Conservation (phyloP, 441 rosid species). For the Adansonia gregorii region DNA sequence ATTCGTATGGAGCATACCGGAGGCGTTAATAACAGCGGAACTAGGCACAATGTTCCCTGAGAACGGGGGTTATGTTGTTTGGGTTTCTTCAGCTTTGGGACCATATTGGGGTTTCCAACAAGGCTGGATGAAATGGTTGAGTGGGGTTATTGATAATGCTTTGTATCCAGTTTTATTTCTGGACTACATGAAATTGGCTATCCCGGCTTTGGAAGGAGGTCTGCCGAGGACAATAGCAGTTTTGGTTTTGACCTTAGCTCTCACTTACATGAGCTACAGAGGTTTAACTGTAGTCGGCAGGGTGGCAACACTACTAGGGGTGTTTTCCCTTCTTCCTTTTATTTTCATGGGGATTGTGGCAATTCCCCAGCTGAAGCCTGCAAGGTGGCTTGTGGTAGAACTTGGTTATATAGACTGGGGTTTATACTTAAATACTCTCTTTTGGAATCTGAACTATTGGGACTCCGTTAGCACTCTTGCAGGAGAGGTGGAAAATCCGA, state of each 20-base stretch:
- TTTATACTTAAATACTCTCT: slow-evolving; percentile 49
- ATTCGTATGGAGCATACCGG: slow-evolving; percentile 53
- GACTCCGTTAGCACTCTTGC: slow-evolving; percentile 54
- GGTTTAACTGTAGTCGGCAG: slow-evolving; percentile 49
- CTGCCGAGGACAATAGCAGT: slow-evolving; percentile 35
- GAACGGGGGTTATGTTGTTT: slow-evolving; percentile 52
- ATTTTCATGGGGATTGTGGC: slow-evolving; percentile 48
- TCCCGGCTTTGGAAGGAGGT: slow-evolving; percentile 47
- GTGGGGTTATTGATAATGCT: slow-evolving; percentile 56
- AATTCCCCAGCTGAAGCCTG: slow-evolving; percentile 44
- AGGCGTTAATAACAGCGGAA: slow-evolving; percentile 54
- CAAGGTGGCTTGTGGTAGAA: slow-evolving; percentile 45
- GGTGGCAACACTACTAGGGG: slow-evolving; percentile 50
- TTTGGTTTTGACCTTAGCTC: slow-evolving; percentile 35
- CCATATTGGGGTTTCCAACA: slow-evolving; percentile 56
- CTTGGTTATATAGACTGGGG: slow-evolving; percentile 43
- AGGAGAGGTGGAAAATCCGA: slow-evolving; percentile 53
- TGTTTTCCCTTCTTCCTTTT: slow-evolving; percentile 50
- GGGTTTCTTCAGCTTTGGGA: slow-evolving; percentile 57
- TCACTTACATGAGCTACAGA: slow-evolving; percentile 50
- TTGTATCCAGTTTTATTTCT: slow-evolving; percentile 50
- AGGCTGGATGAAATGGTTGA: slow-evolving; percentile 62
- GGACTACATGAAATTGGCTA: slow-evolving; percentile 43
- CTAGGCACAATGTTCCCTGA: slow-evolving; percentile 60
- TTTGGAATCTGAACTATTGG: slow-evolving; percentile 60